A percentile compares a stretch with the other conserved stretches of the same genome.
Conservation (phyloP, 257 asterid species). For the Solanum habrochaites region DNA sequence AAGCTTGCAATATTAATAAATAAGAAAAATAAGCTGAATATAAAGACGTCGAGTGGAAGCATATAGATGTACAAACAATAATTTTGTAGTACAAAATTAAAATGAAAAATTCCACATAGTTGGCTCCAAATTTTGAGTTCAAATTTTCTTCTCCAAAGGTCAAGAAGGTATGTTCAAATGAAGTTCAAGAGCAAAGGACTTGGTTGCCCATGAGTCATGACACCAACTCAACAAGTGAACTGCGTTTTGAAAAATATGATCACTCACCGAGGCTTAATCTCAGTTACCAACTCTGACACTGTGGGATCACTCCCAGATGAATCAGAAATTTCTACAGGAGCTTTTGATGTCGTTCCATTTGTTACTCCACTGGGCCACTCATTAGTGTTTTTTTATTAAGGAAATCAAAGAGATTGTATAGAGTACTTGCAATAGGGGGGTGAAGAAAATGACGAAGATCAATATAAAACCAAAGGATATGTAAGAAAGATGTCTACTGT, state of each 20-base stretch:
- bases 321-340: slow-evolving; percentile 53
- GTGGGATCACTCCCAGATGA: slow-evolving; percentile 41
- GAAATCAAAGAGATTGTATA: slow-evolving; percentile 9
- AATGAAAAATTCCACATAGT: neutral
- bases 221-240: neutral
- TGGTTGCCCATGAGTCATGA: neutral
- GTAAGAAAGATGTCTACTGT: slow-evolving; percentile 76
- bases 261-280: slow-evolving; percentile 90
- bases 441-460: slow-evolving; percentile 4
- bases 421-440: neutral
- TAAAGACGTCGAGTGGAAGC: neutral
- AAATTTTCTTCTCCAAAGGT: neutral
- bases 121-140: neutral
- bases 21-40: neutral
- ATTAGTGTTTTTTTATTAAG: slow-evolving; percentile 65
- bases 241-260: neutral
- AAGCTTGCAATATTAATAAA: neutral
- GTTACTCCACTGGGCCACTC: slow-evolving; percentile 85
- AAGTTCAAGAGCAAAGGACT: neutral
- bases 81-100: neutral
- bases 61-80: neutral
- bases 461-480: slow-evolving; percentile 53
- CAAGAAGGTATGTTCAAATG: neutral
- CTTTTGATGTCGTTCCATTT: slow-evolving; percentile 41
- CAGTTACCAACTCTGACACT: slow-evolving; percentile 70